Percentiles rank a stretch among this genome's conserved stretches.
phyloP scores from a whole-genome alignment of 768 basidiomycete species.

The Botryobasidium botryosum region DNA sequence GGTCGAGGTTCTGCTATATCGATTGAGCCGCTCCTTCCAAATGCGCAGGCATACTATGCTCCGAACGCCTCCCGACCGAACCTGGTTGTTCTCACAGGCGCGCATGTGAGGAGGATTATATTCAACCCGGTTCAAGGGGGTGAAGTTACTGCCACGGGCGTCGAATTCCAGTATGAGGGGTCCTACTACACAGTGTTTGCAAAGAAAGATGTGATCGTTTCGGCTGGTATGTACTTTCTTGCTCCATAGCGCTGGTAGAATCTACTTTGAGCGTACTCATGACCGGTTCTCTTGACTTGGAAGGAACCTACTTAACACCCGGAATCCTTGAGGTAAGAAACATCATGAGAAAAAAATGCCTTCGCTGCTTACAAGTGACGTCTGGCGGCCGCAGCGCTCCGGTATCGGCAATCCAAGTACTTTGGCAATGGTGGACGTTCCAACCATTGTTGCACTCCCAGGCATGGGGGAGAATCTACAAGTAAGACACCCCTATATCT shows the following conservation, averaged over 20 bases:
- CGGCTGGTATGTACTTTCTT: conserved; percentile 17
- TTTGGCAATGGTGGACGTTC: conserved; percentile 19
- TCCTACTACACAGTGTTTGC: conserved; percentile 21
- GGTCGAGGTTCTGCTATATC: background rate
- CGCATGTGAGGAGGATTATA: conserved; percentile 24
- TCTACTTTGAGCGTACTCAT: background rate
- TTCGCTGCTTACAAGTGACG: background rate
- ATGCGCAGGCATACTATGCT: conserved; percentile 8
- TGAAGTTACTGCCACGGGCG: conserved; percentile 22
- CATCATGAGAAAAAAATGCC: background rate
- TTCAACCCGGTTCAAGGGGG: conserved; percentile 17
- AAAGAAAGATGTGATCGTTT: conserved; percentile 27
- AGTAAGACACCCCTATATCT: conserved; percentile 14
- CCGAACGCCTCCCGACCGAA: conserved; percentile 19
- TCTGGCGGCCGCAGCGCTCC: background rate
- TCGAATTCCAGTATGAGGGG: conserved; percentile 20
- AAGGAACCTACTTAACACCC: conserved; percentile 6
- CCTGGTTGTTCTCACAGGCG: conserved; percentile 26
- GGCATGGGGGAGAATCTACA: conserved; percentile 28
- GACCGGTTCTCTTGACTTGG: background rate
- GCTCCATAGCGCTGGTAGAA: conserved; percentile 1
- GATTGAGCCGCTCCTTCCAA: background rate
- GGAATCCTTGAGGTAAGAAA: conserved; percentile 19
- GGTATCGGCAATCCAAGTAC: conserved; percentile 24
- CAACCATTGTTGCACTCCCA: conserved; percentile 24